phyloP scores from a whole-genome alignment of 2,329 filamentous ascomycete genomes.

The Colletotrichum acutatum region DNA sequence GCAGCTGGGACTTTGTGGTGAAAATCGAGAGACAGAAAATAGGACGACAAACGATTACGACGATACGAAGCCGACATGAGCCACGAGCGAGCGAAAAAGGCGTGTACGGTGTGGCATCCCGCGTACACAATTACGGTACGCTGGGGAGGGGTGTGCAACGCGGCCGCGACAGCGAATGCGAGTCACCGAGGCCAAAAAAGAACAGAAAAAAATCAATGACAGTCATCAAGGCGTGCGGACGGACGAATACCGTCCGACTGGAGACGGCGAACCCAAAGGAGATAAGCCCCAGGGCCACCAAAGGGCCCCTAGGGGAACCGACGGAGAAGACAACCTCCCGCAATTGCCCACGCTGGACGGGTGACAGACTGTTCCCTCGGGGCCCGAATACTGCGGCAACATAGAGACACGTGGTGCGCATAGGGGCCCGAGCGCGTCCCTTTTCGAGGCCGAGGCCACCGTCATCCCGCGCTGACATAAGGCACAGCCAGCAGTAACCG shows the following conservation, averaged over 20 bases:
- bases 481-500: constrained; percentile 12
- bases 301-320: not conserved
- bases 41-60: constrained; percentile 12
- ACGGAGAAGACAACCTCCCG: not conserved
- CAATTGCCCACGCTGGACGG: constrained; percentile 7
- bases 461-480: constrained; percentile 24
- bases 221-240: constrained; percentile 14
- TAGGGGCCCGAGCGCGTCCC: constrained; percentile 15
- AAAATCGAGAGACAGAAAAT: not conserved
- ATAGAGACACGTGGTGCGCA: constrained; percentile 8
- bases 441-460: constrained; percentile 7
- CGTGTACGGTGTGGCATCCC: not conserved
- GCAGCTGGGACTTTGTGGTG: not conserved
- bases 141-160: constrained; percentile 8
- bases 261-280: constrained; percentile 13
- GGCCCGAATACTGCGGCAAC: constrained; percentile 2
- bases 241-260: constrained; percentile 25
- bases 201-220: not conserved
- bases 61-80: constrained; percentile 22
- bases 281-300: not conserved
- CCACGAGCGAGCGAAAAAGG: not conserved
- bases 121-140: not conserved
- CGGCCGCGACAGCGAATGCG: constrained; percentile 23
- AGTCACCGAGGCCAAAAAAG: constrained; percentile 9
- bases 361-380: not conserved